Conservation (phyloP, 139 green algal genomes). For the Volvox reticuliferus region DNA sequence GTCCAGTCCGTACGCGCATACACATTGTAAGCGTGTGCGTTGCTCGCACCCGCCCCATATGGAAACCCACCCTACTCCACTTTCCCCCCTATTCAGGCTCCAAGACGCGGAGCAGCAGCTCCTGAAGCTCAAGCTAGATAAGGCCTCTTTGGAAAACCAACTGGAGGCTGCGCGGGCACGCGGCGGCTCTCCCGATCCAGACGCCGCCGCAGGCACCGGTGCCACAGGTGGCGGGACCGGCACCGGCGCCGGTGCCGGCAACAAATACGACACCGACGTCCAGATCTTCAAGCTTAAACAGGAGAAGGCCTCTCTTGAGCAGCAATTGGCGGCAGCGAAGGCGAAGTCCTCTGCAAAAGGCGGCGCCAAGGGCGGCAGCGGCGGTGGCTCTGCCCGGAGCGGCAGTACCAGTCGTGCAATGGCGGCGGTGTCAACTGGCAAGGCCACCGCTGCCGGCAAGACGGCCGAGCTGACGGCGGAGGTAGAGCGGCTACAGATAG, state of each 20-base stretch:
- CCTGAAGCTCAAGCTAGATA: background rate
- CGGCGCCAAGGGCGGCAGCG: background rate
- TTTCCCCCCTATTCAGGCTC: background rate
- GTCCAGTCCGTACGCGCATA: too few relatives aligned
- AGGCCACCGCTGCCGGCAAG: background rate
- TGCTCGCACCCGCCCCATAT: too few relatives aligned
- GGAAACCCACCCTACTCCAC: background rate
- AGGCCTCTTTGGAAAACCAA: background rate
- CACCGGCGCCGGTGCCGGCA: background rate
- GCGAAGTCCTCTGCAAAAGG: background rate
- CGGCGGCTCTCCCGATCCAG: background rate
- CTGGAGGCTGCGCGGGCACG: background rate
- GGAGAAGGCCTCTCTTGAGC: constrained; percentile 13
- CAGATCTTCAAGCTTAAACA: background rate
- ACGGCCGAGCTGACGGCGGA: constrained; percentile 5
- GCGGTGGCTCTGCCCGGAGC: background rate
- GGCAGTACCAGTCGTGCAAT: background rate
- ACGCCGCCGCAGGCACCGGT: background rate
- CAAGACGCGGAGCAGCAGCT: constrained; percentile 13
- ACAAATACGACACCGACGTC: background rate
- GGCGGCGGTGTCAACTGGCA: background rate
- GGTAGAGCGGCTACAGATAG: background rate
- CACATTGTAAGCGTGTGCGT: too few relatives aligned
- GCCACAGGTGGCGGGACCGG: background rate
- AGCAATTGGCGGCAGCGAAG: background rate